These are phyloP conservation scores for Ricinus communis DNA, from an alignment of 345 rosid genomes.

Conservation along the genomic window DNA sequence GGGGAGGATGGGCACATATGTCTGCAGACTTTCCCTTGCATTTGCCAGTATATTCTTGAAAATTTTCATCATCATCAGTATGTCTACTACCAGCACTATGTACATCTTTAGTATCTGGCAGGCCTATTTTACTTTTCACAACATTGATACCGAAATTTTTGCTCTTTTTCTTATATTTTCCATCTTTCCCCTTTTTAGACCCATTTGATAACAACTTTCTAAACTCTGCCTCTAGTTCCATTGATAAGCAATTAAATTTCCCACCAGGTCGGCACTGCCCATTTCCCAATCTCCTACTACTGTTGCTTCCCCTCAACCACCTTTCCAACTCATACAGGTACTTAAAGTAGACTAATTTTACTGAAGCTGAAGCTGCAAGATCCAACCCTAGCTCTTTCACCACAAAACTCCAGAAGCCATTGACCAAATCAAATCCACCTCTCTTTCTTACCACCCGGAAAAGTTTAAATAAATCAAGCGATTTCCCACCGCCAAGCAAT, in stretches of 20 bases:
- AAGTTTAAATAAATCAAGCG: conserved; percentile 62
- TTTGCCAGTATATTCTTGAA: background rate
- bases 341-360: conserved; percentile 53
- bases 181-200: conserved; percentile 19
- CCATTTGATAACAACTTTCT: conserved; percentile 39
- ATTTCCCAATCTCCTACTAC: conserved; percentile 28
- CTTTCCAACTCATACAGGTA: conserved; percentile 56
- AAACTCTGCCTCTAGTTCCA: conserved; percentile 49
- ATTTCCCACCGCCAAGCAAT: conserved; percentile 47
- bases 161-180: conserved; percentile 19
- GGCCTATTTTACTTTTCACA: conserved; percentile 17
- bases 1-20: too few relatives aligned
- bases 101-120: conserved; percentile 18
- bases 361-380: conserved; percentile 31
- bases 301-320: conserved; percentile 36
- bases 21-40: too few relatives aligned
- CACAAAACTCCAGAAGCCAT: conserved; percentile 56
- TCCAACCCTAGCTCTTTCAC: conserved; percentile 52
- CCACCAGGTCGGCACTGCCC: conserved; percentile 24
- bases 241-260: conserved; percentile 25
- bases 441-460: conserved; percentile 55
- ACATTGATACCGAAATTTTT: conserved; percentile 4
- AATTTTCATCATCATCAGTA: conserved; percentile 29
- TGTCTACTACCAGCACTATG: conserved; percentile 14
- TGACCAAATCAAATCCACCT: conserved; percentile 58